Evolutionary conservation across 176 grass and related monocot genomes (phyloP).

Genomic region (Zoysia pacifica): DNA sequence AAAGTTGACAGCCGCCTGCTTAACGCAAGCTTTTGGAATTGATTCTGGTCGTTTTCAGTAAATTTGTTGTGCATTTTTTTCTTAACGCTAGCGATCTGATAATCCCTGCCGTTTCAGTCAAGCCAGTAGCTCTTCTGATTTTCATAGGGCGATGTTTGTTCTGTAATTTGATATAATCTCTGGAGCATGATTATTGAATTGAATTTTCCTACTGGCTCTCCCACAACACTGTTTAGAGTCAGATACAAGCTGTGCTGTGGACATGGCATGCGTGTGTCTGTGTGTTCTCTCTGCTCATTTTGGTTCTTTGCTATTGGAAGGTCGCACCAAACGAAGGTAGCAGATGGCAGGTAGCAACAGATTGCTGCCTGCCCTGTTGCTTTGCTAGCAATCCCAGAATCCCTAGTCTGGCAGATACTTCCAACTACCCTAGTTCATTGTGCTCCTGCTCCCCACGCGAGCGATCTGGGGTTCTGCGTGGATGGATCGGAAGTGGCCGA

Average conservation of each 20-base stretch:
- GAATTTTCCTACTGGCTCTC: background rate
- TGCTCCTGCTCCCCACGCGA: background rate
- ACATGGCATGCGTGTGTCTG: background rate
- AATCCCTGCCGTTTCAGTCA: background rate
- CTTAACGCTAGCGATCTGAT: background rate
- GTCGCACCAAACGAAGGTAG: background rate
- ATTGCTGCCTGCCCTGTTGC: background rate
- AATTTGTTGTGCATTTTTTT: conserved; percentile 22
- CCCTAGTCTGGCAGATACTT: background rate
- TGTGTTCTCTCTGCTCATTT: background rate
- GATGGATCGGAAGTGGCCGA: background rate
- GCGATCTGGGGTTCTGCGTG: background rate
- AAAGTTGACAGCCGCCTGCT: conserved; percentile 47
- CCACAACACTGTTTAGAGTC: background rate
- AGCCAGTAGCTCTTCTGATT: conserved; percentile 45
- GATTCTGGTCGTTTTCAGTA: conserved; percentile 25
- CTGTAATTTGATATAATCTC: conserved; percentile 41
- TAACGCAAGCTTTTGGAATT: conserved; percentile 25
- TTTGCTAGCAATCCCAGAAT: background rate
- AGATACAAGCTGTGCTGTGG: background rate
- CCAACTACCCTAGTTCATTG: background rate
- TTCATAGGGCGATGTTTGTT: conserved; percentile 22
- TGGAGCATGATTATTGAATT: conserved; percentile 35
- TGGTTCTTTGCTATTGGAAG: background rate
- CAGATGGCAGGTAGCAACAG: background rate